Conservation (phyloP, 768 basidiomycete genomes). For the Leccinum disarticulatum region DNA sequence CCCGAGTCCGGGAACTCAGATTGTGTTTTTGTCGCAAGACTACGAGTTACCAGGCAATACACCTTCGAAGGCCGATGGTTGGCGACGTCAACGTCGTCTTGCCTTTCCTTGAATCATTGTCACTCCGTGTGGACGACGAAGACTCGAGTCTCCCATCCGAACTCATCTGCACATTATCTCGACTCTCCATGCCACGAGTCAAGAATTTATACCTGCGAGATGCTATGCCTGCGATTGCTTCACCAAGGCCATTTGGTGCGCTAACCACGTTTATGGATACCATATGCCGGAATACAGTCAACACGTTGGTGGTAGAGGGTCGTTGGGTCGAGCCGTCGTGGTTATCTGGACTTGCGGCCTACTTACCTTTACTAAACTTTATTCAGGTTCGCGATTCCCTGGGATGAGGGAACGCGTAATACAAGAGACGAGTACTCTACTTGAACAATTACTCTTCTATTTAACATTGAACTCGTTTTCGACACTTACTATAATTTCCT, state of each 20-base stretch:
- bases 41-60: constrained; percentile 18
- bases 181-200: constrained; percentile 49
- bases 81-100: constrained; percentile 39
- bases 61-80: constrained; percentile 18
- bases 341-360: constrained; percentile 12
- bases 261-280: constrained; percentile 26
- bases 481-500: constrained; percentile 1
- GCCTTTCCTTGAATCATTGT: constrained; percentile 47
- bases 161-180: constrained; percentile 50
- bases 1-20: constrained; percentile 51
- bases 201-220: constrained; percentile 50
- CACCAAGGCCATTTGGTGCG: constrained; percentile 39
- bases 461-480: constrained; percentile 1
- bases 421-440: constrained; percentile 2
- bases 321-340: constrained; percentile 27
- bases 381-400: constrained; percentile 10
- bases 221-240: constrained; percentile 12
- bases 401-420: constrained; percentile 13
- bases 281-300: constrained; percentile 9
- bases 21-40: constrained; percentile 52
- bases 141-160: constrained; percentile 69
- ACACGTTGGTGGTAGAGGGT: constrained; percentile 22
- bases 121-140: constrained; percentile 48
- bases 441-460: constrained; percentile 5
- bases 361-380: constrained; percentile 15